Evolutionary conservation across 768 basidiomycete genomes (phyloP), one percentile per base, ranked within the genome.

Genomic region (Lyophyllum shimeji): DNA sequence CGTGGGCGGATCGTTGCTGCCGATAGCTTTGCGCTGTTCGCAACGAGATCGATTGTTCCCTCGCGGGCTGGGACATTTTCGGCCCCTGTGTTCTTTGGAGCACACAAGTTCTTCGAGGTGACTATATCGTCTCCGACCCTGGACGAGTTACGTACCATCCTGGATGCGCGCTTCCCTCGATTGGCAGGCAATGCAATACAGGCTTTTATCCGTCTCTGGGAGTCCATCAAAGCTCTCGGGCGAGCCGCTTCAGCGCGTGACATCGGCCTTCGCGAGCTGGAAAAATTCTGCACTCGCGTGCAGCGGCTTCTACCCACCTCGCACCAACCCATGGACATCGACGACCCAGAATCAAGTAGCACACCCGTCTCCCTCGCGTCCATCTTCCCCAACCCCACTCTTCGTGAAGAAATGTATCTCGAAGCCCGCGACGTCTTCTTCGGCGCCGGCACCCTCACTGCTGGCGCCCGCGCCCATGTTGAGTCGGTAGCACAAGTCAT

Each of bases 391-490:
- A 92, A 93, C 65, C 84, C 88, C 3, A 71, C 80, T 0, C 66
- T 95, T 1, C 85, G 94, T 40, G 95, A 98, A 69, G 93, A 95
- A 50, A 84, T 98, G 27, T 95, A 87, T 63, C 76, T 93, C 40
- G 91, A 95, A 65, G 91, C 92, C 0, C 80, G 89, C 18, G 97
- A 98, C 67, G 83, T 96, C 21, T 98, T 99, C 74, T 93, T 97
- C 60, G 92, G 93, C 34, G 80, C 85, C 23, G 82, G 84, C 15
- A 70, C 75, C 4, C 75, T 80, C 47, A 86, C 84, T 1, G 59
- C 78, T 1, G 68, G 81, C 8, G 79, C 83, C 45, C 82, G 74
- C 47, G 70, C 74, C 4, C 81, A 85, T 59, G 58, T 74, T 15
- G 75, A 79, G 7, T 70, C 72, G 2, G 74, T 93, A 50, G 79